Base-by-base conservation (phyloP, 805 yeast species). In the Grigorovia jiainica region DNA sequence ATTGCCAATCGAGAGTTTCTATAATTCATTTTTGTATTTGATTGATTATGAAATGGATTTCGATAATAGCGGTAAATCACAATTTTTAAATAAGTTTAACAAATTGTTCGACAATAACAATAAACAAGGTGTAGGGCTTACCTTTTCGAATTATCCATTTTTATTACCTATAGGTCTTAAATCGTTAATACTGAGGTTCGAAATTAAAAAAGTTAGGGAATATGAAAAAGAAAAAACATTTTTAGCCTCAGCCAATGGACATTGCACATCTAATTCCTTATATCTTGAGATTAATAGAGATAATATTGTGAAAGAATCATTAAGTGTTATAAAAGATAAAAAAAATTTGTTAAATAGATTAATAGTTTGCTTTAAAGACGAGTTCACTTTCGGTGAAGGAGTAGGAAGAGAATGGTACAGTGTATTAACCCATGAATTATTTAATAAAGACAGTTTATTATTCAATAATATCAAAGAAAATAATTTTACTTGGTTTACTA, bases 341-440 rank as follows among this genome's bases (percentile, higher is more conserved):
- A 58, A 60, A 8, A 85, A 84, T 53, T 67, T 87, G 43, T 78
- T 82, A 51, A 87, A 89, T 54, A 74, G 85, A 1, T 61, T 90
- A 24, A 72, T 76, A 47, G 81, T 92, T 7, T 89, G 84, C 52
- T 90, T 92, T 58, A 65, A 81, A 4, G 79, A 79, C 44, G 98
- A 90, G 55, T 94, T 89, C 0, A 97, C 97, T 0, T 75, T 90
- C 18, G 98, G 92, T 1, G 97, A 97, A 2, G 98, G 98, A 0
- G 69, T 90, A 44, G 77, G 82, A 52, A 89, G 87, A 55, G 98
- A 90, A 55, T 90, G 98, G 98, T 89, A 92, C 60, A 67, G 77
- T 38, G 62, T 89, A 32, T 65, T 92, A 32, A 78, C 84, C 1
- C 75, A 74, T 44, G 80, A 81, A 20, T 59, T 90, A 2, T 83